Evolutionary conservation across 257 asterid species (phyloP).

Genomic region (Eustoma russellianum): DNA sequence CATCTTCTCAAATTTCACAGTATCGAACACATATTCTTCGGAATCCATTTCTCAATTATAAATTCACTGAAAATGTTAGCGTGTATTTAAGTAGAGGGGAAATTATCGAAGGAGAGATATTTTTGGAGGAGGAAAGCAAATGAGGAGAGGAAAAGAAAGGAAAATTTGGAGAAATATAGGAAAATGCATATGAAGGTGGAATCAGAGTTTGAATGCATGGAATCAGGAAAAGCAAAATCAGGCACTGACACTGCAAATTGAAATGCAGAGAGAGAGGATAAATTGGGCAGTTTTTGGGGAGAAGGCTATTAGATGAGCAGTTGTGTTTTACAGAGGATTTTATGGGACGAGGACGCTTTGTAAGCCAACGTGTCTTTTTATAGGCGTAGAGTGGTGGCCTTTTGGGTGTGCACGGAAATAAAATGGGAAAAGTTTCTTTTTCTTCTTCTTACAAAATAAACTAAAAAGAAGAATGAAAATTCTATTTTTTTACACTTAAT

Average conservation of each 20-base stretch:
- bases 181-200: conserved; percentile 21
- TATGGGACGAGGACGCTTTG: conserved; percentile 16
- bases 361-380: conserved; percentile 13
- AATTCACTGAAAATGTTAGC: not conserved
- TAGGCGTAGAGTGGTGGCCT: conserved; percentile 8
- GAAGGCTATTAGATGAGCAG: not conserved
- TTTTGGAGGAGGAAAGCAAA: conserved; percentile 5
- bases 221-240: conserved; percentile 16
- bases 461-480: too few species aligned
- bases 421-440: not conserved
- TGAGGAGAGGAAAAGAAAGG: conserved; percentile 10
- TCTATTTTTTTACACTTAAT: too few species aligned
- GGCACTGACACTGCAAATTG: conserved; percentile 1
- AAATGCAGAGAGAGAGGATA: not conserved
- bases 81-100: conserved; percentile 5
- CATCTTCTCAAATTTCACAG: conserved; percentile 25
- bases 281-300: conserved; percentile 3
- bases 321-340: not conserved
- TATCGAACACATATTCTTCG: conserved; percentile 12
- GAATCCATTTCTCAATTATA: conserved; percentile 16
- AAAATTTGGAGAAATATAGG: conserved; percentile 11
- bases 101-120: conserved; percentile 7
- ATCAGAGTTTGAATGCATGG: conserved; percentile 24
- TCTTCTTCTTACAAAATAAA: not conserved
- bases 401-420: not conserved